phyloP scores from a whole-genome alignment of 805 yeast species.

The Nakazawaea molendinolei region DNA sequence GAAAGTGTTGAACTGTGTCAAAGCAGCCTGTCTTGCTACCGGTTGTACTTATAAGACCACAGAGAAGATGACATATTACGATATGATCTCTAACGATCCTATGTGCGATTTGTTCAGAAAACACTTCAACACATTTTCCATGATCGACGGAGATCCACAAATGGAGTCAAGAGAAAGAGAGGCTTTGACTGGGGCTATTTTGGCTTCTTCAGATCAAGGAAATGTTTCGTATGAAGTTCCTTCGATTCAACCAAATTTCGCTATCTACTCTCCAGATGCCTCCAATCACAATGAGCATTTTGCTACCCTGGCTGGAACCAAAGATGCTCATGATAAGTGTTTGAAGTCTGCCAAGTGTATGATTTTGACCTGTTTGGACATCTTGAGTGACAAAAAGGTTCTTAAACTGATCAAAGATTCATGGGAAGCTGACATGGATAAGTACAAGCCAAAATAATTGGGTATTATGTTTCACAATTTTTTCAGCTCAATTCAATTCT shows the following conservation, averaged over 20 bases:
- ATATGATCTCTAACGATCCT: conserved; percentile 17
- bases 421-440: conserved; percentile 15
- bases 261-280: conserved; percentile 16
- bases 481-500: no score
- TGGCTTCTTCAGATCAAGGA: conserved; percentile 21
- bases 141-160: conserved; percentile 9
- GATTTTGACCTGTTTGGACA: conserved; percentile 16
- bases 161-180: conserved; percentile 10
- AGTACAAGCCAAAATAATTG: conserved; percentile 13
- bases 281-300: conserved; percentile 19
- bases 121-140: conserved; percentile 14
- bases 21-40: conserved; percentile 22
- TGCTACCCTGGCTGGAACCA: conserved; percentile 14
- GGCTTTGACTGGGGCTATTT: conserved; percentile 13
- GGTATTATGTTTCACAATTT: no score
- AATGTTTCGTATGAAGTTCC: conserved; percentile 20
- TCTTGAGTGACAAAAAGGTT: conserved; percentile 14
- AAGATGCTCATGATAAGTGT: conserved; percentile 15
- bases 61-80: conserved; percentile 22
- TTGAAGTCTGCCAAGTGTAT: conserved; percentile 17
- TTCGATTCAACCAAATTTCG: conserved; percentile 18
- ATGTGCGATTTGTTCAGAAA: conserved; percentile 15
- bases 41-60: conserved; percentile 27
- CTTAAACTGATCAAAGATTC: conserved; percentile 11
- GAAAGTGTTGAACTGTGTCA: conserved; percentile 24